Evolutionary conservation across 2,329 filamentous ascomycete species (phyloP).

Genomic region (Zalaria obscura): DNA sequence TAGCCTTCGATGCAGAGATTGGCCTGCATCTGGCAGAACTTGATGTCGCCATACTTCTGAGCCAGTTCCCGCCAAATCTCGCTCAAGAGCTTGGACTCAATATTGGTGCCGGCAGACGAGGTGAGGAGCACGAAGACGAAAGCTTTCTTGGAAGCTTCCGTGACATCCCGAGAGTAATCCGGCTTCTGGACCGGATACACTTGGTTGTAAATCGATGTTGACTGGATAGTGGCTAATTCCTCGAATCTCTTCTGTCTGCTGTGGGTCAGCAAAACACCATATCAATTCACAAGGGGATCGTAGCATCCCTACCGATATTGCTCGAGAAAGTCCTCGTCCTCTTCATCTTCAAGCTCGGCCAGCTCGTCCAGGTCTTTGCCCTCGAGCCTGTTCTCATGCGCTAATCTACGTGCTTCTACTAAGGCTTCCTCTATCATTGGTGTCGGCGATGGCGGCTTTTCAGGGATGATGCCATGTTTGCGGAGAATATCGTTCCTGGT

Average conservation of each 20-base stretch:
- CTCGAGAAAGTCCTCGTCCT: slow-evolving; percentile 85
- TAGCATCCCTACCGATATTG: slow-evolving; percentile 47
- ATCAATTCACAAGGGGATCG: background rate
- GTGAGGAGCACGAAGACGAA: slow-evolving; percentile 67
- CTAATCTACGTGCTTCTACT: slow-evolving; percentile 64
- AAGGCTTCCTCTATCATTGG: slow-evolving; percentile 94
- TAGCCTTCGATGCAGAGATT: slow-evolving; percentile 94
- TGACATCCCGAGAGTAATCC: slow-evolving; percentile 83
- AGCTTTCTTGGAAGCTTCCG: slow-evolving; percentile 64
- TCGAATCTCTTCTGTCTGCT: slow-evolving; percentile 63
- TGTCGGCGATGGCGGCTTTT: slow-evolving; percentile 89
- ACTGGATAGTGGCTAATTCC: slow-evolving; percentile 62
- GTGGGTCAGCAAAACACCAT: slow-evolving; percentile 1
- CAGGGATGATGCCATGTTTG: slow-evolving; percentile 93
- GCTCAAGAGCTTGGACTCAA: slow-evolving; percentile 69
- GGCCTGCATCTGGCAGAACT: slow-evolving; percentile 91
- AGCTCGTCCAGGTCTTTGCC: slow-evolving; percentile 91
- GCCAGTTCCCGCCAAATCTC: slow-evolving; percentile 81
- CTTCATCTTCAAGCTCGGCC: slow-evolving; percentile 83
- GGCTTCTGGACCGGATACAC: slow-evolving; percentile 93
- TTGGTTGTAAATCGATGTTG: slow-evolving; percentile 69
- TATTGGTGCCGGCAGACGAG: slow-evolving; percentile 62
- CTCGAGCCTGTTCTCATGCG: slow-evolving; percentile 84
- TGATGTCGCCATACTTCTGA: slow-evolving; percentile 77
- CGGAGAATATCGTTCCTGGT: slow-evolving; percentile 93